Evolutionary conservation across 1,284 basidiomycete genomes (phyloP).

Genomic region (Wallemia hederae): DNA sequence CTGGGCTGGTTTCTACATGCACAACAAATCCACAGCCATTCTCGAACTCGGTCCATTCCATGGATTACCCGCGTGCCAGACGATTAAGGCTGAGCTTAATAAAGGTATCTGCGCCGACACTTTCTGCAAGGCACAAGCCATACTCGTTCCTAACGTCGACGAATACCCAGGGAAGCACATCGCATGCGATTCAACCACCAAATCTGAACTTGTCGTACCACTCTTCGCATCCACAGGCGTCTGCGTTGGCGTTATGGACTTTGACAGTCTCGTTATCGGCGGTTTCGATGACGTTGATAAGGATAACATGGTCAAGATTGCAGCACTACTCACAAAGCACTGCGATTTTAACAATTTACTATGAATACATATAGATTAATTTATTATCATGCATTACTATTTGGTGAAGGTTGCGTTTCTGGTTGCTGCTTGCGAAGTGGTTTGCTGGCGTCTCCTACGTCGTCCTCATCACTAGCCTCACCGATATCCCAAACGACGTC

Average conservation of each 20-base stretch:
- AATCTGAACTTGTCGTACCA: conserved; percentile 59
- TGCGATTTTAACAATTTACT: neutral
- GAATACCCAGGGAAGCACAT: conserved; percentile 51
- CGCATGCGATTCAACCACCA: conserved; percentile 57
- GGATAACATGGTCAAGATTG: neutral
- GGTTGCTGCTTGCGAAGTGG: neutral
- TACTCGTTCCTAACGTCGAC: conserved; percentile 42
- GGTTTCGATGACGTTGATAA: neutral
- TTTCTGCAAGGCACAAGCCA: conserved; percentile 25
- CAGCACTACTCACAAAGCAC: neutral
- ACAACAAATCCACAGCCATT: conserved; percentile 15
- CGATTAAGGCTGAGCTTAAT: conserved; percentile 30
- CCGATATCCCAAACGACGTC: conserved; percentile 4
- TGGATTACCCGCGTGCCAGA: conserved; percentile 62
- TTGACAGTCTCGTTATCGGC: neutral
- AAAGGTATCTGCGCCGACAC: conserved; percentile 58
- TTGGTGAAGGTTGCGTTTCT: neutral
- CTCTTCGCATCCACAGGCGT: conserved; percentile 14
- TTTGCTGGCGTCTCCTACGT: neutral
- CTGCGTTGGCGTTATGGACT: neutral
- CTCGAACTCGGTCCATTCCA: conserved; percentile 56
- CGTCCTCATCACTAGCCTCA: conserved; percentile 2
- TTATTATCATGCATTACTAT: neutral
- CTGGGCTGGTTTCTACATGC: conserved; percentile 78
- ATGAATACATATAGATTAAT: neutral